phyloP scores from a whole-genome alignment of 2,329 filamentous ascomycete species.

The Tympanopsis confertula region DNA sequence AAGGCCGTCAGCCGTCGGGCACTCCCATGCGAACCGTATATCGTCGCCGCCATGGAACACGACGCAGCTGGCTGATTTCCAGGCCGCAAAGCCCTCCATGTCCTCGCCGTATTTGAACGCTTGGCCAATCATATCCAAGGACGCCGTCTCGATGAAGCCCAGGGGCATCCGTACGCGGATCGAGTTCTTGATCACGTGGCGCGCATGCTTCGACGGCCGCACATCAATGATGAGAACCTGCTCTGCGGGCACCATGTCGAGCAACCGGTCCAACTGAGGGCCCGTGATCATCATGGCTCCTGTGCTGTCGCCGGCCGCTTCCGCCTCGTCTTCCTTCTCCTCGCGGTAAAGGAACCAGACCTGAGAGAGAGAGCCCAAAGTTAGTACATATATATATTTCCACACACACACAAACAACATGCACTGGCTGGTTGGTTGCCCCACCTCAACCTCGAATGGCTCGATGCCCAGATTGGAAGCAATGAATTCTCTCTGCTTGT shows the following conservation, averaged over 20 bases:
- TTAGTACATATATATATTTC: not conserved
- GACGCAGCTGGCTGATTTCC: slow-evolving; percentile 32
- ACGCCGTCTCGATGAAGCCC: slow-evolving; percentile 32
- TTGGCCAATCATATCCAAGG: slow-evolving; percentile 36
- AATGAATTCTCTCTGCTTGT: slow-evolving; percentile 37
- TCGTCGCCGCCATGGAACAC: slow-evolving; percentile 39
- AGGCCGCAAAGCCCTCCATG: slow-evolving; percentile 31
- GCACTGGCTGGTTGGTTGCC: slow-evolving; percentile 10
- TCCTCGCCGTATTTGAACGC: slow-evolving; percentile 36
- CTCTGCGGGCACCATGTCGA: slow-evolving; percentile 34
- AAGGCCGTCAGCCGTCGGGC: slow-evolving; percentile 32
- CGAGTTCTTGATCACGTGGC: slow-evolving; percentile 37
- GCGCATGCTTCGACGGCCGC: slow-evolving; percentile 31
- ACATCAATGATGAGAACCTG: slow-evolving; percentile 37
- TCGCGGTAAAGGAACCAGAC: slow-evolving; percentile 40
- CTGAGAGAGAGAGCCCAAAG: slow-evolving; percentile 13
- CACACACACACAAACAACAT: not conserved
- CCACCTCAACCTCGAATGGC: slow-evolving; percentile 33
- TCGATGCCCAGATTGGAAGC: slow-evolving; percentile 42
- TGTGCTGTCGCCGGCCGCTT: slow-evolving; percentile 13
- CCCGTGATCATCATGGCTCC: slow-evolving; percentile 33
- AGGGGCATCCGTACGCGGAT: slow-evolving; percentile 38
- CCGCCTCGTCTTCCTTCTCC: slow-evolving; percentile 20
- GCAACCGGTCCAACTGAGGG: slow-evolving; percentile 33
- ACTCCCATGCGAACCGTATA: slow-evolving; percentile 38